These are phyloP conservation scores for Chlamydomonas reinhardtii DNA, from an alignment of 163 green algal species.

Conservation along the genomic window DNA sequence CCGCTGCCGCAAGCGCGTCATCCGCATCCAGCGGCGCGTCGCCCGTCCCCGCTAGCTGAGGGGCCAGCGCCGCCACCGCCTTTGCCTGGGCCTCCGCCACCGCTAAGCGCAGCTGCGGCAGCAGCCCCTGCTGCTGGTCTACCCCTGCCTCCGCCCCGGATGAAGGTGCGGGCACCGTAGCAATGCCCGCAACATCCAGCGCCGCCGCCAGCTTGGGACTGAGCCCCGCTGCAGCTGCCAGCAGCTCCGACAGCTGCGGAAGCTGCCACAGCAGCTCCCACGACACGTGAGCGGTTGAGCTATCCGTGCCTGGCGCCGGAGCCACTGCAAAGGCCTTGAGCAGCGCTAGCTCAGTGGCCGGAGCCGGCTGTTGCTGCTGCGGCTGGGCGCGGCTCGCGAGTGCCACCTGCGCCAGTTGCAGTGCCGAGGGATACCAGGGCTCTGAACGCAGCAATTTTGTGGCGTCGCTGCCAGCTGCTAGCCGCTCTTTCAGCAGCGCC, in stretches of 20 bases:
- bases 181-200: neutral
- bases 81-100: neutral
- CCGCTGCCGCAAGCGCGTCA: conserved; percentile 2
- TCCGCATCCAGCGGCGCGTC: conserved; percentile 17
- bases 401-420: conserved; percentile 13
- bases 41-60: neutral
- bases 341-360: conserved; percentile 19
- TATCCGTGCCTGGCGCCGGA: too few species aligned
- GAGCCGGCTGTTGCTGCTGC: neutral
- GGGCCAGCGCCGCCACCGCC: conserved; percentile 22
- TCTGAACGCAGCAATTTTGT: neutral
- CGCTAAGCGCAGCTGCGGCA: conserved; percentile 13
- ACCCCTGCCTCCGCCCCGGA: neutral
- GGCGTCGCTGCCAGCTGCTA: neutral
- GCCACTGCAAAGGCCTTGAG: conserved; percentile 3
- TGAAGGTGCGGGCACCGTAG: neutral
- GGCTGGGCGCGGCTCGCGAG: neutral
- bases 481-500: neutral
- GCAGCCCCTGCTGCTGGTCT: neutral
- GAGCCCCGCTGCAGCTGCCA: neutral
- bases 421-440: conserved; percentile 19
- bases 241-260: neutral
- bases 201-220: neutral
- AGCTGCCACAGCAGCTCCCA: conserved; percentile 26
- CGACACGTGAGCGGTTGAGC: neutral